Conservation (phyloP, 2,329 filamentous ascomycete species). For the Xylariaceae sp. region DNA sequence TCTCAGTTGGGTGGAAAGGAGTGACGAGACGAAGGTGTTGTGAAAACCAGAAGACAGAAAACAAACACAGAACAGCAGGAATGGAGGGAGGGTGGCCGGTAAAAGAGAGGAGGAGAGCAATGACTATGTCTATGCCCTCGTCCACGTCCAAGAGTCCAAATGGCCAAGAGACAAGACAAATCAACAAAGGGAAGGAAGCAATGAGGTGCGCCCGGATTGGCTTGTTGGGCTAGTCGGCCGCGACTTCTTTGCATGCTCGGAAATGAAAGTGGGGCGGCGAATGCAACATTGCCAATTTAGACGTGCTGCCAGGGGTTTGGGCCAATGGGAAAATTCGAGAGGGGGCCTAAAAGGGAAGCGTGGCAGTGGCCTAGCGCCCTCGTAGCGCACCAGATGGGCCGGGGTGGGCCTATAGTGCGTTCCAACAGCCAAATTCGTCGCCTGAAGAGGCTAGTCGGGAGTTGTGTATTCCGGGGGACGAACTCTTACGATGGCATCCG, state of each 20-base stretch:
- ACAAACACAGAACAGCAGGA: slow-evolving; percentile 16
- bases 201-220: not conserved
- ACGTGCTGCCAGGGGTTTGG: slow-evolving; percentile 5
- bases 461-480: not conserved
- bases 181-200: slow-evolving; percentile 6
- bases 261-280: slow-evolving; percentile 18
- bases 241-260: not conserved
- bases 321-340: slow-evolving; percentile 18
- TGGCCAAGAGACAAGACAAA: slow-evolving; percentile 8
- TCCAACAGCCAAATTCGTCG: too few species aligned
- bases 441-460: too few species aligned
- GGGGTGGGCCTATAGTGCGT: too few species aligned
- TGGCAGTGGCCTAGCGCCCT: not conserved
- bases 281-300: slow-evolving; percentile 14
- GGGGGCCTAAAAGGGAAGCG: slow-evolving; percentile 13
- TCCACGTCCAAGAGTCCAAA: too few species aligned
- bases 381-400: not conserved
- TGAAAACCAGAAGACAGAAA: slow-evolving; percentile 15
- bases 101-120: slow-evolving; percentile 11
- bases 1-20: slow-evolving; percentile 49
- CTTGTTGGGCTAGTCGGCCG: not conserved
- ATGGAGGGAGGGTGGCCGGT: slow-evolving; percentile 9
- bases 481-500: not conserved
- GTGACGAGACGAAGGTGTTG: slow-evolving; percentile 30
- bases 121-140: not conserved